These are phyloP conservation scores for Fusarium solani-melongenae DNA, from an alignment of 2,329 filamentous ascomycete genomes.

Conservation along the genomic window DNA sequence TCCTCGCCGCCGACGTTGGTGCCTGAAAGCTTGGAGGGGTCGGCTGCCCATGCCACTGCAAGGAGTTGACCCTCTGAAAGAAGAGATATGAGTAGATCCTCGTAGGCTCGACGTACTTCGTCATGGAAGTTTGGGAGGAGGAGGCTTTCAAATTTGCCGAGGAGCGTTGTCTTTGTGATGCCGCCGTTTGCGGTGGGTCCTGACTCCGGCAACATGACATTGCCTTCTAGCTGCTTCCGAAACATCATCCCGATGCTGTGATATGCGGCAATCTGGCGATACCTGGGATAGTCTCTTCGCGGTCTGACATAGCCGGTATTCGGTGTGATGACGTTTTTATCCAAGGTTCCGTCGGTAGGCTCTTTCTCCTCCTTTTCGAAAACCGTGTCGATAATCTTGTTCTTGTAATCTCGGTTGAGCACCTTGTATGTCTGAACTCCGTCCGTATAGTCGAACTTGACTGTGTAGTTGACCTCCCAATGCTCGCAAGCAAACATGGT, in stretches of 20 bases:
- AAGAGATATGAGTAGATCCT: conserved; percentile 32
- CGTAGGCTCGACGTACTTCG: conserved; percentile 11
- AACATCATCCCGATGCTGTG: neutral
- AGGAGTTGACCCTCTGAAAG: conserved; percentile 34
- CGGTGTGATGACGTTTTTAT: neutral
- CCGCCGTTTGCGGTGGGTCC: neutral
- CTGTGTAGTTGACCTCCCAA: neutral
- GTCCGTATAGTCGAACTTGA: neutral
- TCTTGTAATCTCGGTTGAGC: neutral
- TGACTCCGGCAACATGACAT: neutral
- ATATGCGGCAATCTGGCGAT: neutral
- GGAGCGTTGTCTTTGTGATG: conserved; percentile 19
- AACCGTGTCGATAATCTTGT: neutral
- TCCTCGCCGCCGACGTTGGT: neutral
- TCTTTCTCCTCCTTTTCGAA: neutral
- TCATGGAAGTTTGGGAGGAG: conserved; percentile 8
- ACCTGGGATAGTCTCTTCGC: neutral
- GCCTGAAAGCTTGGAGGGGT: conserved; percentile 22
- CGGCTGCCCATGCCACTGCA: conserved; percentile 32
- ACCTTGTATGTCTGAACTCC: neutral
- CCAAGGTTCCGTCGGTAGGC: neutral
- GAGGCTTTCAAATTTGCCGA: conserved; percentile 24
- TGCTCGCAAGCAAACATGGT: neutral
- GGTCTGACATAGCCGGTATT: neutral
- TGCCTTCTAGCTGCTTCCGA: neutral